Evolutionary conservation across 202 grass and related monocot genomes (phyloP), one percentile per base, ranked within the genome.

Genomic region (Zoysia matrella): DNA sequence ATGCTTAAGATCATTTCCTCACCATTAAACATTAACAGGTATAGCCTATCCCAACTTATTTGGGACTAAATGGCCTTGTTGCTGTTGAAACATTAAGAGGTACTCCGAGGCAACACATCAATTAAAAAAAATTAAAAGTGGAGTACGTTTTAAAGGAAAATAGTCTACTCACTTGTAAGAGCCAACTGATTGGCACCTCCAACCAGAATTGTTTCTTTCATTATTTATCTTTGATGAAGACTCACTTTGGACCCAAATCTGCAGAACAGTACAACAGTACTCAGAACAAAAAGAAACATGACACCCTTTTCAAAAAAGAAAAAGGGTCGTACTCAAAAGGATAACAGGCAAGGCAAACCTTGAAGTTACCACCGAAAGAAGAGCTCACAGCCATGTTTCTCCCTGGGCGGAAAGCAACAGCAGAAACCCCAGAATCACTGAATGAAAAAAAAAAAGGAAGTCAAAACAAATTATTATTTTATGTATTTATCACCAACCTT

Each of bases 171-270:
- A 97, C 94, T 91, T 97, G 94, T 97, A 97, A 14, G 94, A 97
- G 74, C 92, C 88, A 78, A 94, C 84, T 15, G 94, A 94, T 89
- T 92, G 94, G 86, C 94, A 97, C 87, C 89, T 94, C 94, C 94
- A 97, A 88, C 94, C 92, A 92, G 80, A 80, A 89, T 71, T 47
- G 51, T 74, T 75, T 58, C 60, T 87, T 79, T 89, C 79, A 69
- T 85, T 78, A 82, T 55, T 86, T 78, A 66, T 36, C 68, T 90
- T 30, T 30, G 22, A 65, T 57, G 45, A 80, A 74, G 55, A 52
- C 13, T 48, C 83, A 88, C 56, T 88, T 81, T 87, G 78, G 30
- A 91, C 71, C 96, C 96, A 98, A 15, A 95, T 52, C 96, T 98
- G 83, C 40, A 87, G 14, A 67, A 74, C 47, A 71, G 4, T 65